These are phyloP conservation scores for Calycina herbarum DNA, from an alignment of 2,329 filamentous ascomycete genomes.

Conservation along the genomic window DNA sequence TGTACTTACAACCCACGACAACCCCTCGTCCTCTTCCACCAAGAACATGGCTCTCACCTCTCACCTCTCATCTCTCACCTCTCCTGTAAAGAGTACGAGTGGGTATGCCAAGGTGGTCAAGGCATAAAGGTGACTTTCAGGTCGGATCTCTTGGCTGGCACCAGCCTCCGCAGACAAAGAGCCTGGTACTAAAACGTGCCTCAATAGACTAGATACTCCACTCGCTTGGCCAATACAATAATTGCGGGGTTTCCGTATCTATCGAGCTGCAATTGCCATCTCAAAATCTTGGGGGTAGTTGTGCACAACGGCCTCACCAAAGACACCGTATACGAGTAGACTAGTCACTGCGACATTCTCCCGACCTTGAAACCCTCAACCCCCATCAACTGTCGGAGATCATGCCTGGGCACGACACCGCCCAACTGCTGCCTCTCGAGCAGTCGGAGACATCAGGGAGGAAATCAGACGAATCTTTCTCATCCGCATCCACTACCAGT, in stretches of 20 bases:
- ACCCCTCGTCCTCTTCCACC: too few species aligned
- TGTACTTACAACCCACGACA: too few species aligned
- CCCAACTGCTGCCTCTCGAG: constrained; percentile 29
- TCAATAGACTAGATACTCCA: constrained; percentile 10
- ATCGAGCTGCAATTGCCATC: background rate
- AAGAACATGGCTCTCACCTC: background rate
- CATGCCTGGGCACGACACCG: constrained; percentile 36
- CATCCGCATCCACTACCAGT: constrained; percentile 81
- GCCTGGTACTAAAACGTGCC: constrained; percentile 2
- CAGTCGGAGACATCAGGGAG: constrained; percentile 21
- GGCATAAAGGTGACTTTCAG: background rate
- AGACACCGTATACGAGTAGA: background rate
- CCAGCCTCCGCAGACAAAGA: constrained; percentile 5
- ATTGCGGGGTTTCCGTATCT: background rate
- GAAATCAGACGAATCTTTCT: constrained; percentile 52
- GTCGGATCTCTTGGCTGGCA: background rate
- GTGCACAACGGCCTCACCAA: background rate
- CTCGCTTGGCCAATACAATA: background rate
- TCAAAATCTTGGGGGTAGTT: background rate
- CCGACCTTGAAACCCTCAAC: constrained; percentile 24
- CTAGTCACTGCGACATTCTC: background rate
- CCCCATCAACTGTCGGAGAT: constrained; percentile 20
- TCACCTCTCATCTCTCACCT: too few species aligned
- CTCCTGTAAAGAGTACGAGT: too few species aligned
- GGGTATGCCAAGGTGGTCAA: too few species aligned